A percentile compares a stretch with the other conserved stretches of the same genome.
Conservation (phyloP, 306 rosid species). For the Pyrus betulifolia region DNA sequence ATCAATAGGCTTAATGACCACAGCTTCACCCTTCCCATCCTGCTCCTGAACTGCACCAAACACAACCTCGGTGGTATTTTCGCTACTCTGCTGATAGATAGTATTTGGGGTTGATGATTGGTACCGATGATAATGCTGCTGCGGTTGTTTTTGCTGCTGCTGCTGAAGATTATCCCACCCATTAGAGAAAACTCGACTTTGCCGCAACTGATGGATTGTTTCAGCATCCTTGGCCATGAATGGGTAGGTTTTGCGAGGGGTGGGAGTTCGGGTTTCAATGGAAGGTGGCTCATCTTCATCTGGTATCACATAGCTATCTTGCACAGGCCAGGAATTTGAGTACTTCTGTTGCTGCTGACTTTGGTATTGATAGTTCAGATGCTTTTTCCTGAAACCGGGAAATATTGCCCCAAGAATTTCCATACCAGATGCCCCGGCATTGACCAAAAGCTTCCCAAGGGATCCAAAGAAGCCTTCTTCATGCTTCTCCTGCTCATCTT, state of each 20-base stretch:
- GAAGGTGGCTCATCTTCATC: constrained; percentile 84
- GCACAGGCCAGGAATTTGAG: constrained; percentile 63
- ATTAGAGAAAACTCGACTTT: constrained; percentile 59
- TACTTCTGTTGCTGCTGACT: constrained; percentile 35
- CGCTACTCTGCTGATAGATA: constrained; percentile 53
- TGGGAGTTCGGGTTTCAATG: constrained; percentile 62
- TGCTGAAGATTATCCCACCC: constrained; percentile 65
- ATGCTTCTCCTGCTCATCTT: constrained; percentile 60
- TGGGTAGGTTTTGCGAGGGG: constrained; percentile 81
- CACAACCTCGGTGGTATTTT: constrained; percentile 60
- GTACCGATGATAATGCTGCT: constrained; percentile 59
- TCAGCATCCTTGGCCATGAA: constrained; percentile 88
- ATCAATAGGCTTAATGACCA: constrained; percentile 53
- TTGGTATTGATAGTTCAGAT: constrained; percentile 31
- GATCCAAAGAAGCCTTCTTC: constrained; percentile 85
- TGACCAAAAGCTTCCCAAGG: constrained; percentile 60
- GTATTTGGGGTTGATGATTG: constrained; percentile 57
- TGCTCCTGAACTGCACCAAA: constrained; percentile 91
- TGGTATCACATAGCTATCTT: constrained; percentile 80
- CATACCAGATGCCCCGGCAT: constrained; percentile 33
- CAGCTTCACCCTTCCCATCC: constrained; percentile 29
- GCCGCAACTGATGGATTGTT: constrained; percentile 61
- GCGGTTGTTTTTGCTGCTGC: constrained; percentile 24
- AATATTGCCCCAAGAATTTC: constrained; percentile 70
- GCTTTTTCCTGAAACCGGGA: constrained; percentile 52